These are phyloP conservation scores for Boletus tomentosulus DNA, from an alignment of 768 basidiomycete genomes.

Conservation along the genomic window DNA sequence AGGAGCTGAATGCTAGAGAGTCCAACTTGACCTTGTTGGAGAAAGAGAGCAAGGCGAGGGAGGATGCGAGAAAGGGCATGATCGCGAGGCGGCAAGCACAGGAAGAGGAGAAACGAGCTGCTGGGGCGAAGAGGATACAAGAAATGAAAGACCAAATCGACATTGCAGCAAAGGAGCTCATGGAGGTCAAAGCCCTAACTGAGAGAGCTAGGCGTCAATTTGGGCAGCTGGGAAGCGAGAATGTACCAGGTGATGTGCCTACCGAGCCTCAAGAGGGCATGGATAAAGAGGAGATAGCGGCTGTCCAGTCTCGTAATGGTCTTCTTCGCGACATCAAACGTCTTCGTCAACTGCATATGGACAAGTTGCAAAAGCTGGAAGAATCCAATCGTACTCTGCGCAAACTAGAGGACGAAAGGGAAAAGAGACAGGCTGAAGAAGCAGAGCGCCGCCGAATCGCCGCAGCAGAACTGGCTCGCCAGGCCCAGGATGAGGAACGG, in stretches of 20 bases:
- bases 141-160: conserved; percentile 19
- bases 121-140: conserved; percentile 14
- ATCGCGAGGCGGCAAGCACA: conserved; percentile 20
- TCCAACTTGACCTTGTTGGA: conserved; percentile 17
- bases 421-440: conserved; percentile 14
- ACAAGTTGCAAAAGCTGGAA: conserved; percentile 16
- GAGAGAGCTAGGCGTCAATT: conserved; percentile 4
- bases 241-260: conserved; percentile 10
- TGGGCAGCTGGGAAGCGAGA: neutral
- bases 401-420: conserved; percentile 24
- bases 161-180: conserved; percentile 16
- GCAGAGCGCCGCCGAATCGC: conserved; percentile 10
- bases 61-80: conserved; percentile 19
- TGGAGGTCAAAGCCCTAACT: conserved; percentile 8
- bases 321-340: conserved; percentile 13
- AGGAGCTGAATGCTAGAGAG: conserved; percentile 20
- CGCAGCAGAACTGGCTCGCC: conserved; percentile 11
- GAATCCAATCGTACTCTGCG: conserved; percentile 15
- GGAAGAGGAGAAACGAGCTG: conserved; percentile 22
- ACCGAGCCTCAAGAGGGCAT: conserved; percentile 20
- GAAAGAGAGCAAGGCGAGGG: conserved; percentile 23
- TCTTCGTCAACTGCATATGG: conserved; percentile 15
- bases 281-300: conserved; percentile 14
- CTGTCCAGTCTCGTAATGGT: conserved; percentile 6
- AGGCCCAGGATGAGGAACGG: conserved; percentile 2